These are phyloP conservation scores for Prunella vulgaris DNA, from an alignment of 257 asterid genomes.

Conservation along the genomic window DNA sequence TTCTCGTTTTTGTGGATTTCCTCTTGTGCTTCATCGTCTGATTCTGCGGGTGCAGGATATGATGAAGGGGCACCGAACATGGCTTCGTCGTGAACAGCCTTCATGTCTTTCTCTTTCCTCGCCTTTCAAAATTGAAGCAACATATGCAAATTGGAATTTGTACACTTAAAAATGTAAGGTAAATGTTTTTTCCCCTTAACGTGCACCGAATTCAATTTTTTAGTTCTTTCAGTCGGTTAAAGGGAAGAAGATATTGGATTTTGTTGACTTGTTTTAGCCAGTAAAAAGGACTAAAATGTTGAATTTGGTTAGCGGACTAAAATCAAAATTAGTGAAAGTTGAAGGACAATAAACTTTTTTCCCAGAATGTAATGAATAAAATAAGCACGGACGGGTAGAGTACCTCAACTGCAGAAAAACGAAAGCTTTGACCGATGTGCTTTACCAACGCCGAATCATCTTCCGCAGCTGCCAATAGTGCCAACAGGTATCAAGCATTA, in stretches of 20 bases:
- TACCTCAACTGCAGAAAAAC: constrained; percentile 78
- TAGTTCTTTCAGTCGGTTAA: no score
- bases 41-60: constrained; percentile 29
- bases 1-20: constrained; percentile 20
- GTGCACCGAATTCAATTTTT: no score
- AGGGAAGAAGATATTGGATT: no score
- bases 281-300: no score
- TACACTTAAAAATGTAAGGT: neutral
- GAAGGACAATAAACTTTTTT: no score
- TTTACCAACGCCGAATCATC: constrained; percentile 77
- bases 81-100: constrained; percentile 78
- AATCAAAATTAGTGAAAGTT: no score
- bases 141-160: neutral
- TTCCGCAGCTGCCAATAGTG: constrained; percentile 62
- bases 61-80: constrained; percentile 72
- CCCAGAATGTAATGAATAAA: neutral
- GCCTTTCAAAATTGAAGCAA: constrained; percentile 35
- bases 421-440: constrained; percentile 82
- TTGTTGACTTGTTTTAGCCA: no score
- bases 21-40: constrained; percentile 34
- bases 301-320: no score
- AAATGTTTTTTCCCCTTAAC: no score
- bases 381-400: neutral
- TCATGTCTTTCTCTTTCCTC: constrained; percentile 61
- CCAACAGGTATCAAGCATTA: constrained; percentile 2